phyloP scores from a whole-genome alignment of 2,329 filamentous ascomycete genomes.

The Trichoderma asperellum region DNA sequence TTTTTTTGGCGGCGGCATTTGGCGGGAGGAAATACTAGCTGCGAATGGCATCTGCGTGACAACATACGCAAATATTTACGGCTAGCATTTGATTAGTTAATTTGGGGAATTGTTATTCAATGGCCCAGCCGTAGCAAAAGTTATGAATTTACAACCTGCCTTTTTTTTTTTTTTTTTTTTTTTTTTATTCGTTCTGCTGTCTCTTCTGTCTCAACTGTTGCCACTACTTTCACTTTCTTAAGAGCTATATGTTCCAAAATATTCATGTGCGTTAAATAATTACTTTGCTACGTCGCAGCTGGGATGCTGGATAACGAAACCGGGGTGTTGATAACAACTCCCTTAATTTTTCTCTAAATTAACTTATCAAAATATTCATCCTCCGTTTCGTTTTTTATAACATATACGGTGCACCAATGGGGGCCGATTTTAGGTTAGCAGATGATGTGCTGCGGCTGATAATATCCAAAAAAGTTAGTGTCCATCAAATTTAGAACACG shows the following conservation, averaged over 20 bases:
- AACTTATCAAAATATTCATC: not conserved
- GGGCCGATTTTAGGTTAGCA: conserved; percentile 7
- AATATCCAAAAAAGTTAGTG: not conserved
- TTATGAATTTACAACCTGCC: no score
- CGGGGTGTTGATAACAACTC: no score
- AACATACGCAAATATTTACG: not conserved
- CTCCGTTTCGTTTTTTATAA: not conserved
- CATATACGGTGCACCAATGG: not conserved
- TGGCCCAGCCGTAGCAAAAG: no score
- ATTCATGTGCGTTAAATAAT: no score
- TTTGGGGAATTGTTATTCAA: no score
- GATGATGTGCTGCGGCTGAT: conserved; percentile 12
- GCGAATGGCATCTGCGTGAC: not conserved
- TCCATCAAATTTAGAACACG: conserved; percentile 3
- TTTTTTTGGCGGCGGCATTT: not conserved
- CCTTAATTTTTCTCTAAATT: not conserved
- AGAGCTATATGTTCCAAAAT: no score
- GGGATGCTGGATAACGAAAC: no score
- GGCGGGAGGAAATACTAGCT: not conserved
- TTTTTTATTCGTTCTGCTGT: no score
- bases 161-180: no score
- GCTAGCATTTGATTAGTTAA: not conserved
- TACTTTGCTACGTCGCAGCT: no score
- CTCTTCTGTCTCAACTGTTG: no score
- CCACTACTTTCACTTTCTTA: no score